These are phyloP conservation scores for Martensiomyces pterosporus DNA, from an alignment of 192 early-diverging fungal species.

Conservation along the genomic window DNA sequence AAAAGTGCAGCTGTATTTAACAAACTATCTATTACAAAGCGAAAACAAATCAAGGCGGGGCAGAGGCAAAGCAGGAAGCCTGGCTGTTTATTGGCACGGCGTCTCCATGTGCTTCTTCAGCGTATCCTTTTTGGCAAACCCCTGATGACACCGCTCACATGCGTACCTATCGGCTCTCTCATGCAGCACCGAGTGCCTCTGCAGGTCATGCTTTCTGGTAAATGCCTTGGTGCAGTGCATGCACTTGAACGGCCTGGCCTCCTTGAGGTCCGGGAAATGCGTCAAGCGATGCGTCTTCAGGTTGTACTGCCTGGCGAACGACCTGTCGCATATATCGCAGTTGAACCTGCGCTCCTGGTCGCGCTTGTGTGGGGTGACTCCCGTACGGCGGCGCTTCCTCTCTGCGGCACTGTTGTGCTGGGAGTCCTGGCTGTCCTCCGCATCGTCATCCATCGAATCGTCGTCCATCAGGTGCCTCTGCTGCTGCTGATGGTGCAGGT, in stretches of 20 bases:
- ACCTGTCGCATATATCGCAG: conserved; percentile 59
- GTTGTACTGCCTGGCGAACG: conserved; percentile 79
- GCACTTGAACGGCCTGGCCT: conserved; percentile 57
- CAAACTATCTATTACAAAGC: neutral
- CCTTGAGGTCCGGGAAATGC: conserved; percentile 54
- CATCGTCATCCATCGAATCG: conserved; percentile 7
- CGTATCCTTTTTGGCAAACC: conserved; percentile 51
- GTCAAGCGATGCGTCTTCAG: conserved; percentile 71
- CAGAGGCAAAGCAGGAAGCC: too few species aligned
- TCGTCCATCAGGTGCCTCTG: neutral
- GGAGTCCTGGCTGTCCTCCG: neutral
- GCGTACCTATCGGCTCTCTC: conserved; percentile 46
- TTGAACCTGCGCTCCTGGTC: conserved; percentile 49
- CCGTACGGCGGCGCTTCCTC: conserved; percentile 26
- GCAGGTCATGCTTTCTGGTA: conserved; percentile 71
- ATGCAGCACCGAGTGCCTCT: conserved; percentile 62
- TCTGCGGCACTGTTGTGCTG: conserved; percentile 1
- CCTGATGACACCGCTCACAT: conserved; percentile 42
- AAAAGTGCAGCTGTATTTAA: neutral
- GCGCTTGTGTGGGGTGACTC: conserved; percentile 27
- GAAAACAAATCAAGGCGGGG: too few species aligned
- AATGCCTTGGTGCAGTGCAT: conserved; percentile 62
- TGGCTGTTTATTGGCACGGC: neutral
- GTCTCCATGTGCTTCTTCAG: conserved; percentile 33
- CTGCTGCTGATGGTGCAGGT: conserved; percentile 1